Evolutionary conservation across 2,329 filamentous ascomycete species (phyloP).

Genomic region (Colletotrichum cuscutae): DNA sequence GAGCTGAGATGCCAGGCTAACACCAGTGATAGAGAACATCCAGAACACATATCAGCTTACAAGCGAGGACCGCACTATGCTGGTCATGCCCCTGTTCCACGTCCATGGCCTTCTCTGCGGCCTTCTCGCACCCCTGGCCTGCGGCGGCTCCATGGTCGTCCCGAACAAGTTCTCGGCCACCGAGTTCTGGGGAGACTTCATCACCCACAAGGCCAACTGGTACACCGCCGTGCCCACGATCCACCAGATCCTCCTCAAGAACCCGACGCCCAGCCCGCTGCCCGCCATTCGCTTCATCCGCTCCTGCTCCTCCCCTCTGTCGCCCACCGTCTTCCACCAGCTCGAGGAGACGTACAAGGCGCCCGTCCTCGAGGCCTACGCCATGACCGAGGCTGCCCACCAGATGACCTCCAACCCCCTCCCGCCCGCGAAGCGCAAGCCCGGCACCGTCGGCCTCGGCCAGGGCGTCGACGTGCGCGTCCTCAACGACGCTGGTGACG

Average conservation of each 20-base stretch:
- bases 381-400: constrained; percentile 91
- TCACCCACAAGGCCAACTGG: constrained; percentile 82
- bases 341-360: constrained; percentile 81
- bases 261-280: constrained; percentile 72
- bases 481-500: constrained; percentile 74
- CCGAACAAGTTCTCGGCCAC: constrained; percentile 83
- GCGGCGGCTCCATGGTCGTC: constrained; percentile 82
- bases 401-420: constrained; percentile 84
- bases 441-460: constrained; percentile 83
- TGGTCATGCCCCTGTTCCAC: constrained; percentile 93
- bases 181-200: constrained; percentile 85
- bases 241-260: constrained; percentile 87
- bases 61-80: constrained; percentile 78
- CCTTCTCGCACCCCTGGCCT: constrained; percentile 80
- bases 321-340: constrained; percentile 83
- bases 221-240: constrained; percentile 95
- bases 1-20: background rate
- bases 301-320: constrained; percentile 86
- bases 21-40: constrained; percentile 70
- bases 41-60: constrained; percentile 80
- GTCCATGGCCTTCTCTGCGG: constrained; percentile 89
- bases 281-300: constrained; percentile 86
- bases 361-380: constrained; percentile 88
- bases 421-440: constrained; percentile 77
- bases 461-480: constrained; percentile 87